A percentile compares a stretch with the other conserved stretches of the same genome.
These are phyloP conservation scores for Yamadazyma taylorii DNA, from an alignment of 1,139 yeast species.

Conservation along the genomic window DNA sequence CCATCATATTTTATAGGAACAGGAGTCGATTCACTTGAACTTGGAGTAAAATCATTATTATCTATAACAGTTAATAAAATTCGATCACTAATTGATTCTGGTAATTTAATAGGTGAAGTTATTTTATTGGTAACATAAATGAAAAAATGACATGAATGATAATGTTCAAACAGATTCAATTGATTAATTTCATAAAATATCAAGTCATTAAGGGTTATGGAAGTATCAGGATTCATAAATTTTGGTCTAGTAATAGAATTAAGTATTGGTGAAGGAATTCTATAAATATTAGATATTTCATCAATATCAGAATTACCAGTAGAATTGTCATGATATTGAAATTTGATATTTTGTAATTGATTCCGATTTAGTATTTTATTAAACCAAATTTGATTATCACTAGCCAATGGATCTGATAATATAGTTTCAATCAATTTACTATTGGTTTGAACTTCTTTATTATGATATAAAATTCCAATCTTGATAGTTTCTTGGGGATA, in stretches of 20 bases:
- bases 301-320: slow-evolving; percentile 4
- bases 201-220: slow-evolving; percentile 23
- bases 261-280: slow-evolving; percentile 39
- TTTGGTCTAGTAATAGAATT: slow-evolving; percentile 27
- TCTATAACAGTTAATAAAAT: slow-evolving; percentile 40
- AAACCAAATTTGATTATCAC: slow-evolving; percentile 34
- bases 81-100: slow-evolving; percentile 22
- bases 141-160: slow-evolving; percentile 27
- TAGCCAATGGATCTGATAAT: slow-evolving; percentile 45
- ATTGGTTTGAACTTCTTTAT: slow-evolving; percentile 17
- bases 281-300: slow-evolving; percentile 11
- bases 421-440: slow-evolving; percentile 37
- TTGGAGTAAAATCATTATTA: slow-evolving; percentile 39
- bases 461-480: slow-evolving; percentile 35
- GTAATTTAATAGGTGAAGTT: slow-evolving; percentile 18
- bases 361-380: slow-evolving; percentile 23
- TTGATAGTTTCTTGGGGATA: slow-evolving; percentile 19
- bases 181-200: slow-evolving; percentile 33
- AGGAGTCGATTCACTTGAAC: slow-evolving; percentile 34
- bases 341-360: slow-evolving; percentile 19
- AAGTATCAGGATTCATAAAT: slow-evolving; percentile 20
- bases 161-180: slow-evolving; percentile 11
- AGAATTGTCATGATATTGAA: slow-evolving; percentile 15
- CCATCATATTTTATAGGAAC: slow-evolving; percentile 21
- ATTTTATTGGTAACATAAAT: slow-evolving; percentile 32